Conservation (phyloP, 495 filamentous ascomycete genomes). For the Parathielavia appendiculata region DNA sequence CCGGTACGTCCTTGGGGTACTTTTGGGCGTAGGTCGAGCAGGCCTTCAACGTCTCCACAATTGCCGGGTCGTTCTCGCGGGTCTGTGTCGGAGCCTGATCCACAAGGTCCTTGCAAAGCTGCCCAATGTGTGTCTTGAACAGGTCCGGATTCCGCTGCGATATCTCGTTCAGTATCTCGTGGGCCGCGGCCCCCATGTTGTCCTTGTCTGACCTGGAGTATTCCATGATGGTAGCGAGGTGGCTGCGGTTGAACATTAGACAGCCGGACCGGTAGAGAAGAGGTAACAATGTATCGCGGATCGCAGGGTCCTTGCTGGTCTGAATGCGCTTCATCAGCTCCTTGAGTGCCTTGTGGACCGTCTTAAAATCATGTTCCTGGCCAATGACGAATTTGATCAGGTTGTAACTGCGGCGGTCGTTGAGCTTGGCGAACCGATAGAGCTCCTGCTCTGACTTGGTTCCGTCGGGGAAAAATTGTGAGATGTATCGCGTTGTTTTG, state of each 20-base stretch:
- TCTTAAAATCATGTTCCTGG: conserved; percentile 86
- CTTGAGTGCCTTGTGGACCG: conserved; percentile 79
- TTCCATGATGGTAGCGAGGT: conserved; percentile 84
- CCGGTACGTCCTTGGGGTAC: conserved; percentile 77
- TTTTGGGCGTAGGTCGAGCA: conserved; percentile 83
- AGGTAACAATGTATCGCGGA: conserved; percentile 76
- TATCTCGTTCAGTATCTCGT: conserved; percentile 89
- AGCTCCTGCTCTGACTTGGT: conserved; percentile 63
- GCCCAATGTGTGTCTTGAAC: conserved; percentile 84
- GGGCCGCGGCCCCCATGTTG: conserved; percentile 68
- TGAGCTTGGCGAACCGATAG: conserved; percentile 83
- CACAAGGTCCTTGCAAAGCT: conserved; percentile 80
- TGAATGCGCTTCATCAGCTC: conserved; percentile 82
- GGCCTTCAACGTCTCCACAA: conserved; percentile 86
- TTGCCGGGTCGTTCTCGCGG: conserved; percentile 58
- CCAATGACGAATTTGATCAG: conserved; percentile 79
- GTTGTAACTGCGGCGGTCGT: conserved; percentile 87
- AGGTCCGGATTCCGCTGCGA: conserved; percentile 81
- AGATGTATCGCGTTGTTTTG: conserved; percentile 60
- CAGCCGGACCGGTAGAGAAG: conserved; percentile 77
- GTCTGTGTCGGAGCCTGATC: conserved; percentile 67
- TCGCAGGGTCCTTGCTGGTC: conserved; percentile 40
- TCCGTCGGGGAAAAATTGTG: conserved; percentile 69
- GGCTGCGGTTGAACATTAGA: conserved; percentile 87
- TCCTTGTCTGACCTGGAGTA: conserved; percentile 77